Evolutionary conservation across 805 yeast genomes (phyloP), one percentile per base, ranked within the genome.

Genomic region (Lipomyces yamadae): DNA sequence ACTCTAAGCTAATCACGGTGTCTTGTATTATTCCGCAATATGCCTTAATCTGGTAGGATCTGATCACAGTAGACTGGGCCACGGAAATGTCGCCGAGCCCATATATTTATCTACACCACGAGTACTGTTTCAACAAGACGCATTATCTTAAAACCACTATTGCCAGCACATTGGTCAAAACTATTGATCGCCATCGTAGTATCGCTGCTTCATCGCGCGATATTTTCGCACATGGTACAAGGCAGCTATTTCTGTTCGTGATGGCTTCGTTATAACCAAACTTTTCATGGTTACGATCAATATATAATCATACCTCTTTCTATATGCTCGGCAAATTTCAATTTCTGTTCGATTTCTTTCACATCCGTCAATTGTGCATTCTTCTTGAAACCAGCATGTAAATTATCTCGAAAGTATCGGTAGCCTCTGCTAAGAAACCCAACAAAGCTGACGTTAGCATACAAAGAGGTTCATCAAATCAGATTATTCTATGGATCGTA

Each of bases 241-340:
- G 0, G 81, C 81, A n/a, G 70, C 72, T 58, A 79, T 67, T 62
- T 79, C 82, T 45, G 55, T 15, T 30, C 45, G 35, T n/a, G 29
- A 32, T n/a, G 10, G 1, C n/a, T n/a, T n/a, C n/a, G 37, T 34
- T 62, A 11, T 42, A n/a, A 13, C 11, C 35, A 39, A 11, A 50
- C 39, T 30, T 29, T 18, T 35, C 39, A 4, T 13, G 24, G 48
- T 30, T 29, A 10, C 18, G 11, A 6, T 29, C 11, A 32, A 45
- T 10, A 13, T 13, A 33, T 18, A 3, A 7, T 8, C 64, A 4
- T 39, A 65, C 71, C 71, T 45, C 74, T 71, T 66, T 79, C 78
- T 63, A 79, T 74, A 65, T 76, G 77, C 63, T 77, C 81, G 7
- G 81, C 81, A 35, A 72, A 72, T 13, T 68, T 73, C 42, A 79